These are phyloP conservation scores for Nakazawaea pomicola DNA, from an alignment of 805 yeast genomes.

Conservation along the genomic window DNA sequence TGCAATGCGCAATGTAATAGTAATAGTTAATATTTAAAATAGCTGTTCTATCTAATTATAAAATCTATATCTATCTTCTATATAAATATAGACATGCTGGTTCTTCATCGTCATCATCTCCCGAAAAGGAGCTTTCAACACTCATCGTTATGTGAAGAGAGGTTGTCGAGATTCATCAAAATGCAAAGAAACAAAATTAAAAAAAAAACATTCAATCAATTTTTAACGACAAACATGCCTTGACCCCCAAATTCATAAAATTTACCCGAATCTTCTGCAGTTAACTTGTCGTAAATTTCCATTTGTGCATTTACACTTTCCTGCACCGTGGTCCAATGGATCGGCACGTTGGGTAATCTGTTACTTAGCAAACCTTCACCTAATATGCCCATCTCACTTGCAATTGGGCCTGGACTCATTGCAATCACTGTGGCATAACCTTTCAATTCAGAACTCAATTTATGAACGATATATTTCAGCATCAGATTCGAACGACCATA, in stretches of 20 bases:
- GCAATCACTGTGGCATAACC: slow-evolving; percentile 20
- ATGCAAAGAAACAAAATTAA: too few relatives aligned
- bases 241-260: slow-evolving; percentile 3
- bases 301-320: slow-evolving; percentile 12
- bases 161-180: too few relatives aligned
- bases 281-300: slow-evolving; percentile 10
- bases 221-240: too few relatives aligned
- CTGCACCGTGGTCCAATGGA: slow-evolving; percentile 13
- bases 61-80: too few relatives aligned
- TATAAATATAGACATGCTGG: too few relatives aligned
- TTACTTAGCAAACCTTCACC: too few relatives aligned
- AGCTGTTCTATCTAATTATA: too few relatives aligned
- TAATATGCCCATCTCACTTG: slow-evolving; percentile 25
- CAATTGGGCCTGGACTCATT: slow-evolving; percentile 33
- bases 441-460: slow-evolving; percentile 22
- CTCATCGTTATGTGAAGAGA: too few relatives aligned
- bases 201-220: background rate
- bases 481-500: slow-evolving; percentile 35
- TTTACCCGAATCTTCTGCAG: slow-evolving; percentile 14
- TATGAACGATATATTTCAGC: slow-evolving; percentile 25
- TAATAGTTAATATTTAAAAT: too few relatives aligned
- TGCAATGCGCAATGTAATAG: too few relatives aligned
- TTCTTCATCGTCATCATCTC: too few relatives aligned
- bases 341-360: background rate
- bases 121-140: too few relatives aligned